Percentiles rank a stretch among this genome's conserved stretches.
phyloP scores from a whole-genome alignment of 495 filamentous ascomycete genomes.

The Cenococcum geophilum region DNA sequence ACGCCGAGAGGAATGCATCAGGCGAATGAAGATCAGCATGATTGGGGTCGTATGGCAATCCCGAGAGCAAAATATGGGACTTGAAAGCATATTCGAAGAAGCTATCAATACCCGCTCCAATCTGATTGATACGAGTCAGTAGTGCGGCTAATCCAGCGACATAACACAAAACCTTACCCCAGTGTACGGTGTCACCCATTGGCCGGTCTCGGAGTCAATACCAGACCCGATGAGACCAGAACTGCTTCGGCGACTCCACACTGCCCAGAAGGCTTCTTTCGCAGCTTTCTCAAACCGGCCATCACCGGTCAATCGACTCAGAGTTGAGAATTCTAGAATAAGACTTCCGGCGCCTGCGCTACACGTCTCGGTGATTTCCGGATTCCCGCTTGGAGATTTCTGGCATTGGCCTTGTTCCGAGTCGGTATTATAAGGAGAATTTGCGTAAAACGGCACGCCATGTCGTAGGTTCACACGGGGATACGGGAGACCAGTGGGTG shows the following conservation, averaged over 20 bases:
- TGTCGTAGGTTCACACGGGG: constrained; percentile 89
- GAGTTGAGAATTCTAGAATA: constrained; percentile 82
- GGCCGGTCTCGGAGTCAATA: constrained; percentile 83
- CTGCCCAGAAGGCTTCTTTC: constrained; percentile 89
- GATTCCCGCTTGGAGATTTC: constrained; percentile 36
- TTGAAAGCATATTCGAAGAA: constrained; percentile 99
- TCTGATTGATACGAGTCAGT: constrained; percentile 35
- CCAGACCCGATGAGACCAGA: constrained; percentile 87
- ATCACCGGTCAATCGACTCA: constrained; percentile 86
- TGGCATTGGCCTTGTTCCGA: constrained; percentile 40
- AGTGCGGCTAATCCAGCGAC: background rate
- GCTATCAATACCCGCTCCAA: constrained; percentile 92
- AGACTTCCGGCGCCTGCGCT: constrained; percentile 93
- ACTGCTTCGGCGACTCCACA: constrained; percentile 79
- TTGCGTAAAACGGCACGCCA: constrained; percentile 84
- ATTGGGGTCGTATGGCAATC: constrained; percentile 41
- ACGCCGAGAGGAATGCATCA: constrained; percentile 72
- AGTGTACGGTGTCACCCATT: constrained; percentile 80
- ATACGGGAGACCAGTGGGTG: constrained; percentile 86
- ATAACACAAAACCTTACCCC: constrained; percentile 47
- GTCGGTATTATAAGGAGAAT: constrained; percentile 61
- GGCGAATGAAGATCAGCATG: constrained; percentile 49
- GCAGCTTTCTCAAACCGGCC: constrained; percentile 78
- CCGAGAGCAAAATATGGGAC: constrained; percentile 80
- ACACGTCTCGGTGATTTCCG: constrained; percentile 90